Base-by-base conservation (phyloP, 2,329 filamentous ascomycete species). In the Alternaria consortialis region DNA sequence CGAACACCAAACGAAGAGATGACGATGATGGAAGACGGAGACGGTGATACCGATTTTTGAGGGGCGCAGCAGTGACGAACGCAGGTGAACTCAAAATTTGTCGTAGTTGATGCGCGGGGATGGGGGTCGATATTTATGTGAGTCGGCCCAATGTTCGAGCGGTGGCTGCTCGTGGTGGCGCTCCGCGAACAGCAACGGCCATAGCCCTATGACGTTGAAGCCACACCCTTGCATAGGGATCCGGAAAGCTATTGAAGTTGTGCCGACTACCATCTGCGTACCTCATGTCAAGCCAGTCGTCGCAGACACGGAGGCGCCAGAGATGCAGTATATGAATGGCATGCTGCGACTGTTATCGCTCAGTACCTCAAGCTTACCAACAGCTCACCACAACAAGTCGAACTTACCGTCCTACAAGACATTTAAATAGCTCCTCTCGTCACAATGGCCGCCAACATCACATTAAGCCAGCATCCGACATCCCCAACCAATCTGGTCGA, bases 401-500 rank as follows among this genome's bases (percentile, higher is more conserved):
- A n/a, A 7, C n/a, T 25, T n/a, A 13, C 5, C 6, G 46, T 13
- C 6, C 1, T 25, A 7, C 31, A n/a, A 27, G 5, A 9, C 40
- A 27, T 27, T 2, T 12, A 12, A 43, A 47, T 9, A 20, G 8
- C 20, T 36, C 13, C 3, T n/a, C 46, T 48, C 13, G 46, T 25
- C 5, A 56, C 7, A 15, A 56, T 56, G 53, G 37, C 37, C n/a
- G 37, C 20, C 8, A 53, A 31, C 13, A 12, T 51, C 48, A 25
- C 36, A 7, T 63, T 60, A 47, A 65, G 12, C 64, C 64, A 7
- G 42, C 32, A 17, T 56, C 31, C 9, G 56, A 48, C 15, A 60
- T 67, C 11, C 57, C 60, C 4, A 47, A 60, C 20, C 53, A 59
- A 13, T 43, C 46, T 39, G 63, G 63, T 7, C n/a, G 39, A 15